Conservation (phyloP, 2,329 filamentous ascomycete species). For the Penicillium sp. region DNA sequence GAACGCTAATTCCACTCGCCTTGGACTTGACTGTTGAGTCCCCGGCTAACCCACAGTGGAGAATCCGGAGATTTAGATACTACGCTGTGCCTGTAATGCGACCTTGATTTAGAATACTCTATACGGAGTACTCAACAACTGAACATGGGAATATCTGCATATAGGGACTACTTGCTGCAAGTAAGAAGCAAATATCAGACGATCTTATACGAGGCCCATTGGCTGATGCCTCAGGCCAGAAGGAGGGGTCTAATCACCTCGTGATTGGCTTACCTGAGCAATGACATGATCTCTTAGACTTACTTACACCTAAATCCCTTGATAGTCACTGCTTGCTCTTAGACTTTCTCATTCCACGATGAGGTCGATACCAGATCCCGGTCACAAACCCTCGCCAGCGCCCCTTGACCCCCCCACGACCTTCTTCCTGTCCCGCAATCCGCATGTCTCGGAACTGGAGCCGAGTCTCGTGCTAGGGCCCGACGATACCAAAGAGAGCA, state of each 20-base stretch:
- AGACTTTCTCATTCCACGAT: conserved; percentile 29
- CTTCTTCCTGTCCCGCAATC: conserved; percentile 61
- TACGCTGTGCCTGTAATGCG: not conserved
- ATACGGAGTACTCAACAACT: too few species aligned
- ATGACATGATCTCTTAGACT: conserved; percentile 2
- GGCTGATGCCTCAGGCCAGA: conserved; percentile 5
- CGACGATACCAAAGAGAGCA: conserved; percentile 44
- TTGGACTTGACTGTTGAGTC: not conserved
- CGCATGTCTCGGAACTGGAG: conserved; percentile 45
- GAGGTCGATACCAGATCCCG: conserved; percentile 40
- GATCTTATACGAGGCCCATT: not conserved
- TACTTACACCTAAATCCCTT: too few species aligned
- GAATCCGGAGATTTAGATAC: not conserved
- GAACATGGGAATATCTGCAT: too few species aligned
- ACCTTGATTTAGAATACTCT: too few species aligned
- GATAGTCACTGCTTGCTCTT: too few species aligned
- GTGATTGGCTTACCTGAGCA: conserved; percentile 12
- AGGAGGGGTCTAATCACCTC: conserved; percentile 9
- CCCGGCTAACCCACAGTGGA: not conserved
- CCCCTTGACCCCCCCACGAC: conserved; percentile 52
- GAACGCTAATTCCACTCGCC: not conserved
- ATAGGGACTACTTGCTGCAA: too few species aligned
- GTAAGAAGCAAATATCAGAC: too few species aligned
- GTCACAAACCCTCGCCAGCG: conserved; percentile 39
- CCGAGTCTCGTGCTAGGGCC: conserved; percentile 30